Evolutionary conservation across 1,139 yeast species (phyloP).

Genomic region (Yamadazyma friedrichii): DNA sequence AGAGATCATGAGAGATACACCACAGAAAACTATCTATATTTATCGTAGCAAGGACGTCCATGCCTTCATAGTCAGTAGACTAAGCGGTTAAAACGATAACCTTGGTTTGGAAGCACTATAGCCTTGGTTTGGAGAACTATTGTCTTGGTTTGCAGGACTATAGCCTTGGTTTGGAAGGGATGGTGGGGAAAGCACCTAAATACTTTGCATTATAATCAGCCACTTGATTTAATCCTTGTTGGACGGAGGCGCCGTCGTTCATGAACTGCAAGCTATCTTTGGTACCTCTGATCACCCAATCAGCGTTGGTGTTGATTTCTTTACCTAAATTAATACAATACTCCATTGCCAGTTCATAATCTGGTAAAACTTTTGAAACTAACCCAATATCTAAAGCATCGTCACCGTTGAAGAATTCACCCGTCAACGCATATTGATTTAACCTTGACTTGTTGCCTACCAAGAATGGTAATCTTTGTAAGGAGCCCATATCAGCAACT

Average conservation of each 20-base stretch:
- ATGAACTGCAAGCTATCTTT: constrained; percentile 58
- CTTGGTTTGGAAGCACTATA: too few species aligned
- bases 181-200: constrained; percentile 23
- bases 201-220: constrained; percentile 53
- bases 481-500: constrained; percentile 77
- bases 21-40: too few species aligned
- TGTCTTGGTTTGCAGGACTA: too few species aligned
- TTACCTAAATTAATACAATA: constrained; percentile 51
- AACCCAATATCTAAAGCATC: constrained; percentile 60
- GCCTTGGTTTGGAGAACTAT: too few species aligned
- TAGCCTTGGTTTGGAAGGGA: constrained; percentile 6
- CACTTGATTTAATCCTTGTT: constrained; percentile 51
- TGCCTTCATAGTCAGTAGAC: too few species aligned
- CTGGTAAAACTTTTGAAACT: constrained; percentile 46
- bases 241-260: constrained; percentile 42
- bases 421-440: constrained; percentile 64
- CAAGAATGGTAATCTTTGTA: constrained; percentile 63
- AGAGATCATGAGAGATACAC: too few species aligned
- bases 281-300: constrained; percentile 68
- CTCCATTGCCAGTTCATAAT: constrained; percentile 49
- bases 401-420: constrained; percentile 52
- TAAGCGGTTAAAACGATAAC: too few species aligned
- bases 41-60: too few species aligned
- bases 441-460: constrained; percentile 59
- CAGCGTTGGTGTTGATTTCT: constrained; percentile 46